Percentiles rank a stretch among this genome's conserved stretches.
These are phyloP conservation scores for Phytophthora kernoviae DNA, from an alignment of 352 stramenopile species.

Conservation along the genomic window DNA sequence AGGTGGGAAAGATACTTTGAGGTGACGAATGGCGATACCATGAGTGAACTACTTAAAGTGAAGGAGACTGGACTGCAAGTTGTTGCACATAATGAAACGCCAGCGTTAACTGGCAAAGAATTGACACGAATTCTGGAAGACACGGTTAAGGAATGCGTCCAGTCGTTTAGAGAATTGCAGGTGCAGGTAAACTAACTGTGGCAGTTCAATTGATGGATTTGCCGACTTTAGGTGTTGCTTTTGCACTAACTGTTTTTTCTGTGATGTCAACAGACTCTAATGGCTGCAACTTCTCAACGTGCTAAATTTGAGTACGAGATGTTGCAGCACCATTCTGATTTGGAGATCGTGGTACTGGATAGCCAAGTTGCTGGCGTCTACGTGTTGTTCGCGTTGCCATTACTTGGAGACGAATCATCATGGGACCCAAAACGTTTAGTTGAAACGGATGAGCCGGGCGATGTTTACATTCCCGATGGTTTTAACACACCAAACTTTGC, in stretches of 20 bases:
- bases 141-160: constrained; percentile 19
- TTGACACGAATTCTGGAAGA: constrained; percentile 23
- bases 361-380: constrained; percentile 3
- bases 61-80: constrained; percentile 15
- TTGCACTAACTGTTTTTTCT: not conserved
- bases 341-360: constrained; percentile 38
- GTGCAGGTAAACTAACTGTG: constrained; percentile 23
- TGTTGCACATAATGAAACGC: constrained; percentile 3
- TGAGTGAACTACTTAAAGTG: constrained; percentile 20
- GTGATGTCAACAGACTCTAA: constrained; percentile 10
- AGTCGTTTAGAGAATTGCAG: constrained; percentile 27
- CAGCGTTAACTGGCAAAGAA: constrained; percentile 23
- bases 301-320: constrained; percentile 55
- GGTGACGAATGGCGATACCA: constrained; percentile 4
- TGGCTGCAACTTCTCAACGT: constrained; percentile 15
- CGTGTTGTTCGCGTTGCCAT: constrained; percentile 41
- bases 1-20: constrained; percentile 5
- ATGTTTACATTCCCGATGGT: constrained; percentile 28
- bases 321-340: constrained; percentile 35
- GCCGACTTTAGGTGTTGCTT: too few species aligned
- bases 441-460: constrained; percentile 14
- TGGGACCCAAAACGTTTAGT: constrained; percentile 24
- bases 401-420: constrained; percentile 27
- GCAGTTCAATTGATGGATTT: not conserved
- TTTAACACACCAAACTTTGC: constrained; percentile 36